These are phyloP conservation scores for Paraphaeosphaeria sporulosa DNA, from an alignment of 2,329 filamentous ascomycete genomes.

Conservation along the genomic window DNA sequence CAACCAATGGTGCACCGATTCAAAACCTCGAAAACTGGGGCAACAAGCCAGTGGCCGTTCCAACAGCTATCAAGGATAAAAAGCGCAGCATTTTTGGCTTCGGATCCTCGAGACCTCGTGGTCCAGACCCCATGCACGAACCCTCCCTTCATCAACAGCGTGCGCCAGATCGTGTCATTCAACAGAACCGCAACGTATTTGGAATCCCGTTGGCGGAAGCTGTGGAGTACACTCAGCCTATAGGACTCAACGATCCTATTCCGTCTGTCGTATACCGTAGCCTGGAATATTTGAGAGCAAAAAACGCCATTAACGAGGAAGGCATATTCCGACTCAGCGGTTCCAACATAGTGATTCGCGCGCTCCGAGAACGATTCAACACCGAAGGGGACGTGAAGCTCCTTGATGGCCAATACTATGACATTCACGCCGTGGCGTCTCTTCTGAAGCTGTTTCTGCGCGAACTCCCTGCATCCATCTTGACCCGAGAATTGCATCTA, in stretches of 20 bases:
- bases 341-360: slow-evolving; percentile 94
- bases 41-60: slow-evolving; percentile 68
- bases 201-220: slow-evolving; percentile 86
- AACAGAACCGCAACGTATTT: slow-evolving; percentile 71
- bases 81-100: slow-evolving; percentile 76
- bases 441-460: slow-evolving; percentile 92
- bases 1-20: slow-evolving; percentile 84
- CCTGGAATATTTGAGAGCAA: slow-evolving; percentile 87
- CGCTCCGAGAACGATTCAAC: slow-evolving; percentile 91
- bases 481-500: slow-evolving; percentile 88
- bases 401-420: slow-evolving; percentile 85
- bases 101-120: slow-evolving; percentile 67
- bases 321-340: slow-evolving; percentile 96
- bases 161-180: slow-evolving; percentile 32
- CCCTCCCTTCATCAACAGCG: slow-evolving; percentile 27
- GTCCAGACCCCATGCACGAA: slow-evolving; percentile 67
- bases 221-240: slow-evolving; percentile 78
- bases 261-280: slow-evolving; percentile 95
- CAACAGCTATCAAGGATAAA: slow-evolving; percentile 75
- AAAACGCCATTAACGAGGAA: slow-evolving; percentile 84
- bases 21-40: slow-evolving; percentile 86
- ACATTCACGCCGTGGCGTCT: slow-evolving; percentile 95
- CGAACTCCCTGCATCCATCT: slow-evolving; percentile 87
- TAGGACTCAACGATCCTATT: slow-evolving; percentile 75
- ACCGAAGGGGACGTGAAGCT: slow-evolving; percentile 90